Evolutionary conservation across 306 rosid species (phyloP).

Genomic region (Malus orientalis): DNA sequence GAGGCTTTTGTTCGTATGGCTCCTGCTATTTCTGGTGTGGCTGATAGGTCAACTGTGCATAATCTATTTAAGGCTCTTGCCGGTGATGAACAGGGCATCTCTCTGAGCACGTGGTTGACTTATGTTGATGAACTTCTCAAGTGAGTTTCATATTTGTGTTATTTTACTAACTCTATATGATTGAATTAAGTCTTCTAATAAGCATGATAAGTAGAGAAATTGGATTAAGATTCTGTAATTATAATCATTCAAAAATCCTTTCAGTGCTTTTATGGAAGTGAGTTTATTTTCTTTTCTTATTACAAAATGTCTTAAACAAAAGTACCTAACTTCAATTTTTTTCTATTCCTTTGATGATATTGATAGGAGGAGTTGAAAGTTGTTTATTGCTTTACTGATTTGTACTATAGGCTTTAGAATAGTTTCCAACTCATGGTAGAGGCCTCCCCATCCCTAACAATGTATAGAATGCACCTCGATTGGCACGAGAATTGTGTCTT

Average conservation of each 20-base stretch:
- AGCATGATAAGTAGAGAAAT: background rate
- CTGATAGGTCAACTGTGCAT: conserved; percentile 69
- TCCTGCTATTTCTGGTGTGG: conserved; percentile 79
- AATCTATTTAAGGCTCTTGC: conserved; percentile 81
- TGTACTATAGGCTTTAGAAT: background rate
- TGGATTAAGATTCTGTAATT: background rate
- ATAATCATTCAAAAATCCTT: background rate
- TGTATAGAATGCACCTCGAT: background rate
- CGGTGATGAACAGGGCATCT: conserved; percentile 66
- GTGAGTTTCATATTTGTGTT: conserved; percentile 38
- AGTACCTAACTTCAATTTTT: background rate
- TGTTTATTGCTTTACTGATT: background rate
- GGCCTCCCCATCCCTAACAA: background rate
- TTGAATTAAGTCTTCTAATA: background rate
- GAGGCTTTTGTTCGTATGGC: conserved; percentile 86
- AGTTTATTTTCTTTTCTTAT: background rate
- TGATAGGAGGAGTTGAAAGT: background rate
- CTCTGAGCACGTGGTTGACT: conserved; percentile 69
- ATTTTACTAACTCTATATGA: background rate
- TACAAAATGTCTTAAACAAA: background rate
- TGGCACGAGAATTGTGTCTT: background rate
- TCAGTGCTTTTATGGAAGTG: background rate
- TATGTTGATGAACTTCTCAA: conserved; percentile 72
- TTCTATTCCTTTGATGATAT: background rate
- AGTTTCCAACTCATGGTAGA: background rate